Evolutionary conservation across 176 grass and related monocot genomes (phyloP).

Genomic region (Oryza punctata): DNA sequence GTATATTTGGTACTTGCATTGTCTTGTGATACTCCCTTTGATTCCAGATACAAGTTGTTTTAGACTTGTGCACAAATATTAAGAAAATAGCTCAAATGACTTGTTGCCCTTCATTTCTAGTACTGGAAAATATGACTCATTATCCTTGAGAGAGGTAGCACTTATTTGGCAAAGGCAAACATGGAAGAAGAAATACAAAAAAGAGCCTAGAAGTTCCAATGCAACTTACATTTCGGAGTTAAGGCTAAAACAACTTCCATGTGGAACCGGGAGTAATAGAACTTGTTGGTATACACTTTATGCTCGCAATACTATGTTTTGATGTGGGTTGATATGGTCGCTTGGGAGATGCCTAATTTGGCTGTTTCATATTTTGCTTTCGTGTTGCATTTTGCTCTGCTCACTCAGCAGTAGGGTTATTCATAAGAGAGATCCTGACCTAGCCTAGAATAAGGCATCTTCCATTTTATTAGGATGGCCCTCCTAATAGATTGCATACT

Average conservation of each 20-base stretch:
- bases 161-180: background rate
- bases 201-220: background rate
- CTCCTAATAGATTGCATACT: slow-evolving; percentile 23
- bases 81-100: background rate
- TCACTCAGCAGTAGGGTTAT: background rate
- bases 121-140: background rate
- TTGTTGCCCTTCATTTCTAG: background rate
- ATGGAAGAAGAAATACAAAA: background rate
- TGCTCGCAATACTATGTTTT: background rate
- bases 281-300: background rate
- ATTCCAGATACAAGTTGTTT: background rate
- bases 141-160: background rate
- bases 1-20: background rate
- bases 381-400: background rate
- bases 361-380: background rate
- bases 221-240: background rate
- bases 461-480: background rate
- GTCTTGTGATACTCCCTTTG: background rate
- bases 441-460: background rate
- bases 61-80: background rate
- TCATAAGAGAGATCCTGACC: background rate
- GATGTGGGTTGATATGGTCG: background rate
- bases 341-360: background rate
- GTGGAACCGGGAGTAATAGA: background rate
- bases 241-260: background rate